Conservation (phyloP, 192 early-diverging fungal genomes). For the Backusella macrospora region DNA sequence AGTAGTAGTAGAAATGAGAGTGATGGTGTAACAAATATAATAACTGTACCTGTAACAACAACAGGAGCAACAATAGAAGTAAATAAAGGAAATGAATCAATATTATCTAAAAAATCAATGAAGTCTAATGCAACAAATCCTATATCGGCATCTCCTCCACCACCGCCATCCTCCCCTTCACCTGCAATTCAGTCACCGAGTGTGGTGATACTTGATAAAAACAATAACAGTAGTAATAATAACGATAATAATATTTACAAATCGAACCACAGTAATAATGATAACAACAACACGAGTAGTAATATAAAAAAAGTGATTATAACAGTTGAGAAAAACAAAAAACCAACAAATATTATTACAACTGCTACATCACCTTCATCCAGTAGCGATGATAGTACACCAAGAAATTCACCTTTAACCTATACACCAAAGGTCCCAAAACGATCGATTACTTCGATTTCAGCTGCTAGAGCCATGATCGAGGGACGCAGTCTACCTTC, state of each 20-base stretch:
- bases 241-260: background rate
- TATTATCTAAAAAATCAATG: no score
- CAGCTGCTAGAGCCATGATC: constrained; percentile 13
- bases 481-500: background rate
- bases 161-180: background rate
- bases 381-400: background rate
- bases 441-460: background rate
- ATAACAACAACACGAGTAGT: background rate
- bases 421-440: background rate
- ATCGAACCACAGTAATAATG: background rate
- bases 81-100: no score
- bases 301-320: constrained; percentile 1
- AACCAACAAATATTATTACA: no score
- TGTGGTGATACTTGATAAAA: background rate
- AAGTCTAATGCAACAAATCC: no score
- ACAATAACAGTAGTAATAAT: no score
- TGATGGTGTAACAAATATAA: background rate
- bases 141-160: background rate
- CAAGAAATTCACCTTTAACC: no score
- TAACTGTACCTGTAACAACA: background rate
- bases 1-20: background rate
- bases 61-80: background rate
- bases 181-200: no score
- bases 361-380: background rate
- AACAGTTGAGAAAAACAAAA: background rate